Base-by-base conservation (phyloP, 805 yeast species). In the Saturnispora galanensis region DNA sequence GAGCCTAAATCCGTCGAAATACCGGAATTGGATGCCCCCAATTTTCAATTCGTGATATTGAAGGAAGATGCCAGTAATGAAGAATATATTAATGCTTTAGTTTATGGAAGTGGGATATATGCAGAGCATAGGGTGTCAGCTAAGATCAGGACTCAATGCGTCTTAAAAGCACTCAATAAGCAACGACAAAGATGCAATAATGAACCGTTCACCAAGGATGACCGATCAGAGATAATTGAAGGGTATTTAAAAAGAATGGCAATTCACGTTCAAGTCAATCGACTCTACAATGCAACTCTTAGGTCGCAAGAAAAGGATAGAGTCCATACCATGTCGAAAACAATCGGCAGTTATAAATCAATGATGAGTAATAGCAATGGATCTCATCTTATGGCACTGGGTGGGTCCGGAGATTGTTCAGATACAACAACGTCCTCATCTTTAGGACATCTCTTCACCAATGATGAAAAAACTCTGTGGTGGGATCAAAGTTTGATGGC, bases 181-280 rank as follows among this genome's bases (percentile, higher is more conserved):
- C 46, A 37, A 13, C 41, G 49, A n/a, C 58, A 55, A 39, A 45
- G 53, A 29, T 41, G 48, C 7, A 2, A 26, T 12, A 36, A 33
- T 15, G 18, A 26, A 11, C 31, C 11, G 16, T 38, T 38, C 16
- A 15, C 56, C 43, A 68, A 62, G 44, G 65, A 67, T 42, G 73
- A 68, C 39, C 60, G 77, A 39, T 64, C 71, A 0, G 39, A 48
- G 12, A 72, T 81, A 28, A 72, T 81, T 12, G 47, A 63, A 21
- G 58, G 57, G 9, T 82, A 76, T 55, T 62, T 81, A 29, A 64
- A 62, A 16, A 69, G 63, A 38, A 53, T 81, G 39, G 84, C 84
- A 12, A 71, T 76, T 43, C 69, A 74, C 45, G 76, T 81, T 12
- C 89, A 82, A 59, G 74, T 79, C n/a, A 76, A 74, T 10, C 62